Base-by-base conservation (phyloP, 495 filamentous ascomycete genomes). In the Astrothelium subdiscretum region DNA sequence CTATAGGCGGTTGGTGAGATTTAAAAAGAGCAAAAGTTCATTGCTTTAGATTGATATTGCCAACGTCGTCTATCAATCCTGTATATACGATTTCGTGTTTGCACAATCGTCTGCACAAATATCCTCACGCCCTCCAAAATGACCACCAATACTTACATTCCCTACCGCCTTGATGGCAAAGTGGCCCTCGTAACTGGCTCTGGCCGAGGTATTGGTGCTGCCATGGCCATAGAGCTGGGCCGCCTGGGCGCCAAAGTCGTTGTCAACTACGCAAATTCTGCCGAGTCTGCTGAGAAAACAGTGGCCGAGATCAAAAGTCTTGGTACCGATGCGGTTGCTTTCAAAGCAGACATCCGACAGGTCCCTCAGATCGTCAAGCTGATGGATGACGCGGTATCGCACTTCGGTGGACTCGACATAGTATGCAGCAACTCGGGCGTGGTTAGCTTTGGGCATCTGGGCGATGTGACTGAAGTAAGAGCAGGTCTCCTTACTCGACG, bases 131-230 rank as follows among this genome's bases (percentile, higher is more conserved):
- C 12, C 43, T 48, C n/a, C 13, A 48, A 20, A 15, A 48, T 48
- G 43, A 5, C 43, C 20, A 18, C 13, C 12, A 5, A 10, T 10
- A 10, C n/a, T 22, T 48, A 48, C 43, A 22, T 22, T 48, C 58
- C 35, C 22, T 42, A 38, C 24, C 62, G 65, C 32, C 67, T 67
- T 40, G 51, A 66, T 51, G 71, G 74, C 20, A 72, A 74, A 42
- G 77, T 81, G 2, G 79, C 79, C 29, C 71, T 82, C 1, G 69
- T 82, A 0, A 82, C 79, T 1, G 79, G 79, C 31, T 76, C 78
- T 13, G 77, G 76, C 1, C 79, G 78, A 12, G 79, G 79, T 12
- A 82, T 82, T 61, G 79, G 79, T 24, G 74, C 75, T 4, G 78
- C 75, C 5, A 78, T 81, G 8, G 79, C 79, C 13, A 66, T 71